phyloP scores from a whole-genome alignment of 129 eudicot species.

The Chrysanthemum lavandulifolium region DNA sequence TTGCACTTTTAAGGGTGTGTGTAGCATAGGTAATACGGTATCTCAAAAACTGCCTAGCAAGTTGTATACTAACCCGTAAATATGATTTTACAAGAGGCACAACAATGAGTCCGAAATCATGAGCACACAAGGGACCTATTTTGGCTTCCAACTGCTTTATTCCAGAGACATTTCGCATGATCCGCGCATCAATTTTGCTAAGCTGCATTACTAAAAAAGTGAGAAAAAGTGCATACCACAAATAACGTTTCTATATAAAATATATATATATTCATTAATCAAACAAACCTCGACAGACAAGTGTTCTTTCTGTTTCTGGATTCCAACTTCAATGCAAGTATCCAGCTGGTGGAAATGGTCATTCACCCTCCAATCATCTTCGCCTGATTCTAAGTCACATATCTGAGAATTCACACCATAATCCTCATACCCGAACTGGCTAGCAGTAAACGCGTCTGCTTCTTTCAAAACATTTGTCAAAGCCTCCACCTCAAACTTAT shows the following conservation, averaged over 20 bases:
- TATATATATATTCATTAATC: conserved; percentile 20
- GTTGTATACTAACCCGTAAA: conserved; percentile 66
- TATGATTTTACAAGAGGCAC: conserved; percentile 77
- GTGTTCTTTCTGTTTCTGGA: conserved; percentile 87
- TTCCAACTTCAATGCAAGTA: conserved; percentile 66
- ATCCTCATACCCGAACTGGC: conserved; percentile 67
- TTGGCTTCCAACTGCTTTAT: conserved; percentile 87
- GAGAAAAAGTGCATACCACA: conserved; percentile 31
- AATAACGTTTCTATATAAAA: conserved; percentile 25
- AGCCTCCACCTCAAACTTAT: conserved; percentile 75
- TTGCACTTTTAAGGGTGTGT: not conserved
- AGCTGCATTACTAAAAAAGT: conserved; percentile 66
- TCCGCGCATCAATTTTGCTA: conserved; percentile 82
- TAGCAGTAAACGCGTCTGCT: conserved; percentile 64
- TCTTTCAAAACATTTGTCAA: conserved; percentile 72
- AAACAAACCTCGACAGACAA: conserved; percentile 69
- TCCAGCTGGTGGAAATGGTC: conserved; percentile 69
- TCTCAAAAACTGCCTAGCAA: conserved; percentile 50
- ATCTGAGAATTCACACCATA: conserved; percentile 48
- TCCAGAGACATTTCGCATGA: conserved; percentile 54
- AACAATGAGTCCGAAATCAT: conserved; percentile 66
- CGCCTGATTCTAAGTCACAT: conserved; percentile 68
- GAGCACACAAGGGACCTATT: conserved; percentile 65
- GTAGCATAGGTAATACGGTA: conserved; percentile 15
- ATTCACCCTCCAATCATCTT: conserved; percentile 72